phyloP scores from a whole-genome alignment of 768 basidiomycete genomes.

The Melanogaster broomeanus region DNA sequence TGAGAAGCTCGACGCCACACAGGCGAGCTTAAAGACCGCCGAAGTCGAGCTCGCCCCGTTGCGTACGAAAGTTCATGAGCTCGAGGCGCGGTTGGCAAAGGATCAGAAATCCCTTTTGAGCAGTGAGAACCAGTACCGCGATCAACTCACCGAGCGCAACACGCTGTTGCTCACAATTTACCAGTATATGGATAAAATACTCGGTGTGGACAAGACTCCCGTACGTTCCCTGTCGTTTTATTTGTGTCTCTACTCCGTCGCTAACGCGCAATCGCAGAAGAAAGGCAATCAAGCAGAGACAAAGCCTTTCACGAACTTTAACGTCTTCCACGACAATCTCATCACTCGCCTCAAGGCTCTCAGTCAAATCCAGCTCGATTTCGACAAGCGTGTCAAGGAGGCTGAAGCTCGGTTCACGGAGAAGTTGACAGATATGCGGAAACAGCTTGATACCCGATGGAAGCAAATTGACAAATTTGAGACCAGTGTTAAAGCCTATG shows the following conservation, averaged over 20 bases:
- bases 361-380: conserved; percentile 81
- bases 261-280: conserved; percentile 46
- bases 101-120: conserved; percentile 73
- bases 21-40: conserved; percentile 58
- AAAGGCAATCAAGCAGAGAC: conserved; percentile 77
- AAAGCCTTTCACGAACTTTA: conserved; percentile 92
- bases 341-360: conserved; percentile 84
- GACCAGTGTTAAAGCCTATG: conserved; percentile 75
- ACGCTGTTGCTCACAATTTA: conserved; percentile 90
- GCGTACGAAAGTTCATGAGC: conserved; percentile 64
- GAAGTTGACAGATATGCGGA: conserved; percentile 75
- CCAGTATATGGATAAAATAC: conserved; percentile 92
- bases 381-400: conserved; percentile 84
- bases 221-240: conserved; percentile 46
- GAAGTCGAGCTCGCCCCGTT: conserved; percentile 67
- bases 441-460: conserved; percentile 87
- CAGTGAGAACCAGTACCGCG: conserved; percentile 81
- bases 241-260: neutral
- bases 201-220: conserved; percentile 85
- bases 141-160: conserved; percentile 92
- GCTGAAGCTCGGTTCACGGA: conserved; percentile 73
- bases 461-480: conserved; percentile 94
- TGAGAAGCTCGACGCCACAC: conserved; percentile 83
- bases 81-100: conserved; percentile 80
- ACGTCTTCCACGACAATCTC: conserved; percentile 92